Percentiles rank a stretch among this genome's conserved stretches.
phyloP scores from a whole-genome alignment of 1,139 yeast genomes.

The Taphrina sp. region DNA sequence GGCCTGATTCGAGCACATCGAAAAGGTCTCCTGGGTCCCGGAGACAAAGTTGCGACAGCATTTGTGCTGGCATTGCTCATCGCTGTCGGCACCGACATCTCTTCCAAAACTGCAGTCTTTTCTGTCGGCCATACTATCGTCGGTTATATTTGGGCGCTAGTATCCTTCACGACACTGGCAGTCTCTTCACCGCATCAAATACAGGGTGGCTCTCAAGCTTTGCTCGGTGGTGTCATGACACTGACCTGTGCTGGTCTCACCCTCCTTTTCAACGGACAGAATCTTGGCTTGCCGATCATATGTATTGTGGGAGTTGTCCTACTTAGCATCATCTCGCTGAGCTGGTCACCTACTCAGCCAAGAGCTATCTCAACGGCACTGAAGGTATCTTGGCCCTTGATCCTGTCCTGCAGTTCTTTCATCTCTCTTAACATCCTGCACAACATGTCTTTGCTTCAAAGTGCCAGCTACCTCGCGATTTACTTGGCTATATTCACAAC shows the following conservation, averaged over 20 bases:
- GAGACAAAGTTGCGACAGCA: neutral
- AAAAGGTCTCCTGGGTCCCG: conserved; percentile 3
- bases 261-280: neutral
- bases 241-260: neutral
- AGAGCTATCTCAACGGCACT: conserved; percentile 11
- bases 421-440: neutral
- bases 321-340: neutral
- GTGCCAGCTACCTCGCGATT: neutral
- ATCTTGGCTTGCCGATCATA: neutral
- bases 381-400: neutral
- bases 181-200: neutral
- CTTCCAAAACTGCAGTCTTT: neutral
- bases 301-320: neutral
- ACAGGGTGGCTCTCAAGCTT: neutral
- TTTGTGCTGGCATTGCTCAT: neutral
- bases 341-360: conserved; percentile 13
- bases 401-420: neutral
- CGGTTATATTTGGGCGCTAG: conserved; percentile 4
- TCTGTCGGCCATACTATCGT: neutral
- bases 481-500: neutral
- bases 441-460: neutral
- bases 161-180: neutral
- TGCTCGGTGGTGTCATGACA: neutral
- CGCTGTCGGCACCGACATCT: neutral
- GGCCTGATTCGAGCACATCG: neutral